phyloP scores from a whole-genome alignment of 1,139 yeast species.

The Fermentozyma sake region DNA sequence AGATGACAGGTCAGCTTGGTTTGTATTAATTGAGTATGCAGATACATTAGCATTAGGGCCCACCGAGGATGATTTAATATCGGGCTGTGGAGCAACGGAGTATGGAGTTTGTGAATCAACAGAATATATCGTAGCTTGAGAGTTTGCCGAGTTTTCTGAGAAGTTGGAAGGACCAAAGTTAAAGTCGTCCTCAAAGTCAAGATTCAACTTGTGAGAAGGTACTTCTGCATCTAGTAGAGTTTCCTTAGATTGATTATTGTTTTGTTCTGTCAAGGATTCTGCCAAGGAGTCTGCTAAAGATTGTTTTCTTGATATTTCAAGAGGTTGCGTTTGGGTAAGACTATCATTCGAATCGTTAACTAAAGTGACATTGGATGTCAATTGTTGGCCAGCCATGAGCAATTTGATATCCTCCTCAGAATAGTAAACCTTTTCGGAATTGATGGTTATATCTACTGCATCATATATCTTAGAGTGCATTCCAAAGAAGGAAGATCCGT shows the following conservation, averaged over 20 bases:
- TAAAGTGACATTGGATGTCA: slow-evolving; percentile 23
- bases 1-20: slow-evolving; percentile 7
- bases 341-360: slow-evolving; percentile 15
- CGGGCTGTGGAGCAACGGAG: too few species aligned
- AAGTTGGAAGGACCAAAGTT: slow-evolving; percentile 1
- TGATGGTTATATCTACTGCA: slow-evolving; percentile 21
- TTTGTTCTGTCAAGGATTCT: slow-evolving; percentile 1
- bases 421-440: slow-evolving; percentile 26
- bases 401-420: slow-evolving; percentile 29
- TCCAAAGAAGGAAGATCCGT: slow-evolving; percentile 52
- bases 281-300: slow-evolving; percentile 1
- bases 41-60: slow-evolving; percentile 7
- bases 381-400: slow-evolving; percentile 14
- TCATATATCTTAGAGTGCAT: slow-evolving; percentile 44
- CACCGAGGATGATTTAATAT: slow-evolving; percentile 1
- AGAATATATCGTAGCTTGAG: neutral
- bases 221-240: slow-evolving; percentile 12
- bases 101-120: too few species aligned
- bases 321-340: slow-evolving; percentile 19
- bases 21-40: slow-evolving; percentile 13
- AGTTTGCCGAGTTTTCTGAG: neutral
- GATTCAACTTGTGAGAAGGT: slow-evolving; percentile 1
- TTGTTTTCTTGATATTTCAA: slow-evolving; percentile 10
- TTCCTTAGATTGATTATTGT: slow-evolving; percentile 14
- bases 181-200: slow-evolving; percentile 2